These are phyloP conservation scores for Teunomyces atbi DNA, from an alignment of 805 yeast species.

Conservation along the genomic window DNA sequence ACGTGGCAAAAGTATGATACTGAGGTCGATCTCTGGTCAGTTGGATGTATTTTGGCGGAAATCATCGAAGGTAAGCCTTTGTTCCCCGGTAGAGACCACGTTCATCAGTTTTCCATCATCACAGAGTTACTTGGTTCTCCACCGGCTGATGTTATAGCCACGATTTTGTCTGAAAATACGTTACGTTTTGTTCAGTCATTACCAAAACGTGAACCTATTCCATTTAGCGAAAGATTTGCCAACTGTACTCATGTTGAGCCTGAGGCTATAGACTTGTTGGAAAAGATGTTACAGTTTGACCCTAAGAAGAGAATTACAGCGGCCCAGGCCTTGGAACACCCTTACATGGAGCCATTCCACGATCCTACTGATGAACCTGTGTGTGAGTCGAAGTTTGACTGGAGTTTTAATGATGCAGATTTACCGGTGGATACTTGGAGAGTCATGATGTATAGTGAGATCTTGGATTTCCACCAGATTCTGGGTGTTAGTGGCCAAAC, in stretches of 20 bases:
- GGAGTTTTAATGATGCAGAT: slow-evolving; percentile 98
- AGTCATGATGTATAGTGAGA: slow-evolving; percentile 98
- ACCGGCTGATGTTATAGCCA: slow-evolving; percentile 91
- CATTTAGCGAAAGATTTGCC: slow-evolving; percentile 77
- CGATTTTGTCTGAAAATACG: slow-evolving; percentile 95
- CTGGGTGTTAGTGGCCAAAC: slow-evolving; percentile 40
- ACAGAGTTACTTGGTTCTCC: slow-evolving; percentile 96
- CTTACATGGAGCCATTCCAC: slow-evolving; percentile 91
- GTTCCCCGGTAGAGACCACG: slow-evolving; percentile 98
- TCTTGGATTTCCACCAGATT: slow-evolving; percentile 91
- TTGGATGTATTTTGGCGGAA: slow-evolving; percentile 95
- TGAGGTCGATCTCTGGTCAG: slow-evolving; percentile 97
- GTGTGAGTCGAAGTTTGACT: slow-evolving; percentile 89
- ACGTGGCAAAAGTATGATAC: slow-evolving; percentile 98
- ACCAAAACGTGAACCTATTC: slow-evolving; percentile 91
- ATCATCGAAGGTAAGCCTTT: slow-evolving; percentile 97
- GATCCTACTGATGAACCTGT: slow-evolving; percentile 97
- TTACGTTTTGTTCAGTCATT: slow-evolving; percentile 89
- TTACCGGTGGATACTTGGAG: slow-evolving; percentile 98
- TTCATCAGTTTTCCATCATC: slow-evolving; percentile 94
- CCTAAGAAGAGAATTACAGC: slow-evolving; percentile 94
- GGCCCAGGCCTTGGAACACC: slow-evolving; percentile 83
- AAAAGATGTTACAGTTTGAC: slow-evolving; percentile 90
- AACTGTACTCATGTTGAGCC: slow-evolving; percentile 63
- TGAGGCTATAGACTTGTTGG: slow-evolving; percentile 83